Evolutionary conservation across 1,284 basidiomycete genomes (phyloP).

Genomic region (Coniophora puteana): DNA sequence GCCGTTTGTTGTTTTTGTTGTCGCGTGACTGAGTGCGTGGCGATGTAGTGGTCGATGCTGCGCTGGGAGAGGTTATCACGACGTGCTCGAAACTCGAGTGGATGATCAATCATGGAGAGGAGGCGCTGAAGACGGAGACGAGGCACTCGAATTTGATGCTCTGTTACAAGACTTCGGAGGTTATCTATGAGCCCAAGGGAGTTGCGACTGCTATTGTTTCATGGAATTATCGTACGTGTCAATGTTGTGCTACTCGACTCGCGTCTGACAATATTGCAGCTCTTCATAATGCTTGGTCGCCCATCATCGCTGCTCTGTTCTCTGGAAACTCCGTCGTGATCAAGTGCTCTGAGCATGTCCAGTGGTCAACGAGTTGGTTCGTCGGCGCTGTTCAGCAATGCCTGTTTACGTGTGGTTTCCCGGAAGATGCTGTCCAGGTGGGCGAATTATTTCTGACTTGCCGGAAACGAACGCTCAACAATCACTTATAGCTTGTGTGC

Average conservation of each 20-base stretch:
- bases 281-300: conserved; percentile 91
- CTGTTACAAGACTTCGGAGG: conserved; percentile 81
- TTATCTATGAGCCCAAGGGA: conserved; percentile 91
- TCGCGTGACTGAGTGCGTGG: conserved; percentile 5
- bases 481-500: conserved; percentile 58
- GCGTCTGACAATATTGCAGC: conserved; percentile 40
- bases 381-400: conserved; percentile 73
- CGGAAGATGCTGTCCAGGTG: conserved; percentile 80
- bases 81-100: conserved; percentile 89
- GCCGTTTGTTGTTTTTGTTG: conserved; percentile 1
- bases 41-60: conserved; percentile 77
- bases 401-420: conserved; percentile 73
- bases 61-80: conserved; percentile 85
- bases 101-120: conserved; percentile 81
- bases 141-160: conserved; percentile 75
- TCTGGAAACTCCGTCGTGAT: conserved; percentile 89
- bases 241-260: neutral
- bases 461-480: conserved; percentile 15
- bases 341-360: conserved; percentile 91
- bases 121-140: conserved; percentile 65
- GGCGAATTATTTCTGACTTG: conserved; percentile 12
- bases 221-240: conserved; percentile 83
- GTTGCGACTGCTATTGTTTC: conserved; percentile 92
- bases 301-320: conserved; percentile 87
- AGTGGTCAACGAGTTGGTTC: conserved; percentile 86